phyloP scores from a whole-genome alignment of 2,329 filamentous ascomycete species.

The Trichophyton equinum region DNA sequence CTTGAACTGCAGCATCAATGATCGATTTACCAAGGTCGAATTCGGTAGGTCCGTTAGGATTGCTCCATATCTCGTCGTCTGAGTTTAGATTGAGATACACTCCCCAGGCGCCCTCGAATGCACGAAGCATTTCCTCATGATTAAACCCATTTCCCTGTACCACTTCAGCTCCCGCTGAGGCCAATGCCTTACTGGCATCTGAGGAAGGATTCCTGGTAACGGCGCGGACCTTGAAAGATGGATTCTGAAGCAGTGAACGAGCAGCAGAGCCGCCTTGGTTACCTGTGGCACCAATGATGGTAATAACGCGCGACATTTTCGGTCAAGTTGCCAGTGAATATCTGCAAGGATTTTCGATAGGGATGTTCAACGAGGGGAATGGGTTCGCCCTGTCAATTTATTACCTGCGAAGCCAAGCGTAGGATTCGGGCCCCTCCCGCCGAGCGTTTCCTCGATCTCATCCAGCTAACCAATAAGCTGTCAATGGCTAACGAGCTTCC shows the following conservation, averaged over 20 bases:
- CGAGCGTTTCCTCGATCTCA: too few species aligned
- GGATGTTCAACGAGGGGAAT: too few species aligned
- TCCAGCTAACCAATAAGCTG: too few species aligned
- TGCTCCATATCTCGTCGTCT: neutral
- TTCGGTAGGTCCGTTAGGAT: neutral
- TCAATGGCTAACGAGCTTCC: too few species aligned
- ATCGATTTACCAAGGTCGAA: neutral
- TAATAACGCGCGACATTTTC: constrained; percentile 20
- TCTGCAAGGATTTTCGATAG: neutral
- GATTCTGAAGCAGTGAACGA: constrained; percentile 34
- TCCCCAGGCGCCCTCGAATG: constrained; percentile 17
- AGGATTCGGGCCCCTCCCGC: too few species aligned
- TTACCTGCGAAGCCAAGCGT: too few species aligned
- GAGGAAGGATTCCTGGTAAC: constrained; percentile 37
- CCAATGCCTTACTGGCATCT: constrained; percentile 14
- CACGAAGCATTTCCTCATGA: constrained; percentile 14
- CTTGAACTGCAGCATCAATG: too few species aligned
- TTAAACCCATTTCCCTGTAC: constrained; percentile 17
- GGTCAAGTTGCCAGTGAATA: too few species aligned
- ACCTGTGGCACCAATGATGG: constrained; percentile 42
- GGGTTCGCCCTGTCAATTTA: too few species aligned
- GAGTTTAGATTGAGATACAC: constrained; percentile 18
- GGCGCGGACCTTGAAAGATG: constrained; percentile 38
- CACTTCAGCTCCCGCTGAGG: constrained; percentile 17
- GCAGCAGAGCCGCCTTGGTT: constrained; percentile 41